These are phyloP conservation scores for Pogostemon cablin DNA, from an alignment of 257 asterid species.

Conservation along the genomic window DNA sequence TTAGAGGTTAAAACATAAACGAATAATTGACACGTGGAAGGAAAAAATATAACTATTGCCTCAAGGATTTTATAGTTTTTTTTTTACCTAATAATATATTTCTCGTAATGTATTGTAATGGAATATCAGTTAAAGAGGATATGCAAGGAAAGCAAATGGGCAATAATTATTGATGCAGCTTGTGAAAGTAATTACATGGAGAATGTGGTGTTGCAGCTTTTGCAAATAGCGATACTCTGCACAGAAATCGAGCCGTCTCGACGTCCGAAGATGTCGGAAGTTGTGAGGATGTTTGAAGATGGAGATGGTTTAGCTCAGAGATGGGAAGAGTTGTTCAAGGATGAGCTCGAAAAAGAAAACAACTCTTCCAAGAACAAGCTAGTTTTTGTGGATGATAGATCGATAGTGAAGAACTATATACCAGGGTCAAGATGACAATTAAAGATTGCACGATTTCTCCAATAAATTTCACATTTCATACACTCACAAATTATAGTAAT, in stretches of 20 bases:
- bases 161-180: neutral
- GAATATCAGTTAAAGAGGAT: neutral
- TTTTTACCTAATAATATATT: too few relatives aligned
- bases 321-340: neutral
- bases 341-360: neutral
- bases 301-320: neutral
- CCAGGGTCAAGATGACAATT: too few relatives aligned
- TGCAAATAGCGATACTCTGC: neutral
- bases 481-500: too few relatives aligned
- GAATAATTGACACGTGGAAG: too few relatives aligned
- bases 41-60: too few relatives aligned
- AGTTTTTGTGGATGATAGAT: too few relatives aligned
- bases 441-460: too few relatives aligned
- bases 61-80: neutral
- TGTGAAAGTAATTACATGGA: neutral
- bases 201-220: neutral
- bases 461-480: too few relatives aligned
- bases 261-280: neutral
- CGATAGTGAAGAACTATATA: too few relatives aligned
- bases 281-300: neutral
- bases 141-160: neutral
- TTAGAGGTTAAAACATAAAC: too few relatives aligned
- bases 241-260: neutral
- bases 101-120: neutral
- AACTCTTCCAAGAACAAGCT: too few relatives aligned